Conservation (phyloP, 345 rosid genomes). For the Clausena lansium region DNA sequence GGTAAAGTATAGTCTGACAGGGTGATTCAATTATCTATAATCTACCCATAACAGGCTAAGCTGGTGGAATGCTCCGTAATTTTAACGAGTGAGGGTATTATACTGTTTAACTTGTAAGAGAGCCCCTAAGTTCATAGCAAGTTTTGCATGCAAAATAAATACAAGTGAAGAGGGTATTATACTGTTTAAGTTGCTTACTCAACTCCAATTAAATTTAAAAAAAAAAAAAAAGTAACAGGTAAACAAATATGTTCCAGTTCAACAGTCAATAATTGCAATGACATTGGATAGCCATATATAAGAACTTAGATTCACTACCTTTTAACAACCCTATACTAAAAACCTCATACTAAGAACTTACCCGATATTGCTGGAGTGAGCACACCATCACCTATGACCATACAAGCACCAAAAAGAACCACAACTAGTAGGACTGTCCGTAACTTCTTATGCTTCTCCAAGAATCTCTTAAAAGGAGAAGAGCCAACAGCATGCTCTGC, state of each 20-base stretch:
- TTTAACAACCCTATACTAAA: neutral
- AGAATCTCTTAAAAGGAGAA: conserved; percentile 58
- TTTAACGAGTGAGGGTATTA: neutral
- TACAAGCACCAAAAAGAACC: conserved; percentile 79
- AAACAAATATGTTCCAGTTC: neutral
- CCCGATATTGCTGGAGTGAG: conserved; percentile 94
- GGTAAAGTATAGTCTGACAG: neutral
- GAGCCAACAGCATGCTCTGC: conserved; percentile 34
- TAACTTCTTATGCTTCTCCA: conserved; percentile 76
- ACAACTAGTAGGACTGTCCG: conserved; percentile 69
- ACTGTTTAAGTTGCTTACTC: too few species aligned
- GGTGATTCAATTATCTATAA: neutral
- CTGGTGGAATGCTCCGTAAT: neutral
- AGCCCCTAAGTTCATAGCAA: conserved; percentile 8
- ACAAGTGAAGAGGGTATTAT: too few species aligned
- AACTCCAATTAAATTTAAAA: too few species aligned
- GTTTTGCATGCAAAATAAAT: neutral
- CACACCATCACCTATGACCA: conserved; percentile 91
- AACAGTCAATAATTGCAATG: neutral
- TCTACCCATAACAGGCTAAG: neutral
- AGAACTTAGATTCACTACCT: neutral
- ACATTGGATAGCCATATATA: neutral
- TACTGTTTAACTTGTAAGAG: neutral
- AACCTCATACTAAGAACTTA: conserved; percentile 17
- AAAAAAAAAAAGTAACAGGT: too few species aligned